Percentiles rank a stretch among this genome's conserved stretches.
phyloP scores from a whole-genome alignment of 208 protist species.

The Trypanosomatidae sp. region DNA sequence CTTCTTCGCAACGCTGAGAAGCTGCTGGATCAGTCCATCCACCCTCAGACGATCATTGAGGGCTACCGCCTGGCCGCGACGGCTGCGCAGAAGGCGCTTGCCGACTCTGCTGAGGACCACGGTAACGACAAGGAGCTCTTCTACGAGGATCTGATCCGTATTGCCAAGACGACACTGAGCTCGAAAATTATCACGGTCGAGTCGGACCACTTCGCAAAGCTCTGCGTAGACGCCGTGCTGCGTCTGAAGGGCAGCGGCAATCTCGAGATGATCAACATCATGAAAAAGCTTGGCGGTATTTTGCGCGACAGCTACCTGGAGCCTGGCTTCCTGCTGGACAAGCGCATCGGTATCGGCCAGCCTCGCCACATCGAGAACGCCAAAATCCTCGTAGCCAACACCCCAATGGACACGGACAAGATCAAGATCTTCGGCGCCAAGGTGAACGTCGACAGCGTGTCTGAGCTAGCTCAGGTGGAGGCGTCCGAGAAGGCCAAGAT shows the following conservation, averaged over 20 bases:
- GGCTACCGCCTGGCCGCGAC: slow-evolving; percentile 88
- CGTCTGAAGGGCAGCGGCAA: slow-evolving; percentile 94
- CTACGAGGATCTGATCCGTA: slow-evolving; percentile 97
- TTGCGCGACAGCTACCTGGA: slow-evolving; percentile 99
- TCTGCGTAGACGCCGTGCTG: slow-evolving; percentile 99
- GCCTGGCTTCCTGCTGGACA: slow-evolving; percentile 99
- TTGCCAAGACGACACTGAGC: slow-evolving; percentile 99
- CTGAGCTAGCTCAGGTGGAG: slow-evolving; percentile 98
- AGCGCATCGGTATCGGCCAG: slow-evolving; percentile 99
- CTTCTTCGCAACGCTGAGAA: slow-evolving; percentile 99
- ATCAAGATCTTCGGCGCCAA: slow-evolving; percentile 98
- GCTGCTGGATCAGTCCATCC: slow-evolving; percentile 97
- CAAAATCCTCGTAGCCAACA: slow-evolving; percentile 99
- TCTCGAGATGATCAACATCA: slow-evolving; percentile 99
- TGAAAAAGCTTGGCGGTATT: slow-evolving; percentile 98
- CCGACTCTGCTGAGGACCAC: slow-evolving; percentile 80
- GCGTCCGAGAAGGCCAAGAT: slow-evolving; percentile 97
- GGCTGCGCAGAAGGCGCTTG: slow-evolving; percentile 87
- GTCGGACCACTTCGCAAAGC: slow-evolving; percentile 98
- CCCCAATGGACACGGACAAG: slow-evolving; percentile 99
- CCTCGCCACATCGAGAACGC: slow-evolving; percentile 97
- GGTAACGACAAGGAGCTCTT: slow-evolving; percentile 89
- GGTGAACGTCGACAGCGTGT: slow-evolving; percentile 94
- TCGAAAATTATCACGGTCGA: slow-evolving; percentile 98
- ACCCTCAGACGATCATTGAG: slow-evolving; percentile 99